Percentiles rank a stretch among this genome's conserved stretches.
phyloP scores from a whole-genome alignment of 305 asterid species.

The Withania somnifera region DNA sequence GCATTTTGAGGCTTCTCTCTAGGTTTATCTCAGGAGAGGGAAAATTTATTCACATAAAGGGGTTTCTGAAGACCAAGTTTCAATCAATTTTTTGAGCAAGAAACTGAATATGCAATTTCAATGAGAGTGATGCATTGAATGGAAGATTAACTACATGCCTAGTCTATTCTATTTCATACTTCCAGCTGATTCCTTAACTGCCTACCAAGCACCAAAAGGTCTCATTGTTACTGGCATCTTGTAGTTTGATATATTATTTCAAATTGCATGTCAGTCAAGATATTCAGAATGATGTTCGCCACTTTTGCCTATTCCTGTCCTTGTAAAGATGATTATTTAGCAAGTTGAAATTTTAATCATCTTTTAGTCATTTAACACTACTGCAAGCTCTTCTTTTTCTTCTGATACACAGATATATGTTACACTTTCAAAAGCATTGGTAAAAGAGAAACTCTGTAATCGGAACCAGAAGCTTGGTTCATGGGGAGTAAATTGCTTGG shows the following conservation, averaged over 20 bases:
- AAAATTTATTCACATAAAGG: conserved; percentile 49
- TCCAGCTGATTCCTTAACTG: not conserved
- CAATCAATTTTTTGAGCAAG: not conserved
- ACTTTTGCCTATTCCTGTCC: not conserved
- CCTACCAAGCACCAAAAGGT: not conserved
- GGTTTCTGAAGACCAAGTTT: conserved; percentile 68
- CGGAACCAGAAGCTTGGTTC: conserved; percentile 83
- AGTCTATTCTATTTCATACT: not conserved
- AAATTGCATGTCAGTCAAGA: not conserved
- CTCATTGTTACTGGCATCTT: not conserved
- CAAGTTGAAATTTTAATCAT: not conserved
- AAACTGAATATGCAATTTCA: not conserved
- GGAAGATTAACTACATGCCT: not conserved
- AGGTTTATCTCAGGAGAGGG: conserved; percentile 59
- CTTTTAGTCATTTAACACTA: not conserved
- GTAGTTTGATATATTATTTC: not conserved
- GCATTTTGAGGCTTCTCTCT: conserved; percentile 92
- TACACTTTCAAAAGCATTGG: conserved; percentile 95
- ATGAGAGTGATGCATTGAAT: not conserved
- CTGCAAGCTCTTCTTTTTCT: not conserved
- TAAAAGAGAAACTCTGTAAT: conserved; percentile 85
- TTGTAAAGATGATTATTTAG: not conserved
- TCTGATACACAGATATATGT: conserved; percentile 54
- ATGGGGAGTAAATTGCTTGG: conserved; percentile 75
- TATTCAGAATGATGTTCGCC: not conserved